These are phyloP conservation scores for Halophytophthora polymorphica DNA, from an alignment of 352 stramenopile genomes.

Conservation along the genomic window DNA sequence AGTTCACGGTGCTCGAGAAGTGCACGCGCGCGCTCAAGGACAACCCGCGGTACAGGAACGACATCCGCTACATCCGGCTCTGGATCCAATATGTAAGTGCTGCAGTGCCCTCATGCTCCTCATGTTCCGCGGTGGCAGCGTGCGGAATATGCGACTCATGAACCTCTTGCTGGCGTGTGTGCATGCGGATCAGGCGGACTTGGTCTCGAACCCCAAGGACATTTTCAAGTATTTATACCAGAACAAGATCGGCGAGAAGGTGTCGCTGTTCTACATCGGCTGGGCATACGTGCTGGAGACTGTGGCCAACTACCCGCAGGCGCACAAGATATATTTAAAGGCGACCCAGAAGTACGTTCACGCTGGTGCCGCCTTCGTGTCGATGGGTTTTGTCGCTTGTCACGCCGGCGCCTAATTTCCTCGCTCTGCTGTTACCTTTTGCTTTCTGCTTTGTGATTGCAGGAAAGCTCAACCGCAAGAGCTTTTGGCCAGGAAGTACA, in stretches of 20 bases:
- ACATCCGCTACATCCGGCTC: slow-evolving; percentile 76
- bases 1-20: slow-evolving; percentile 70
- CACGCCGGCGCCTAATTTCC: not conserved
- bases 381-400: not conserved
- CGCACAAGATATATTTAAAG: slow-evolving; percentile 86
- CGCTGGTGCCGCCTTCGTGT: too few relatives aligned
- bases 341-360: slow-evolving; percentile 77
- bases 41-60: slow-evolving; percentile 61
- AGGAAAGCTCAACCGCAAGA: slow-evolving; percentile 74
- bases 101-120: not conserved
- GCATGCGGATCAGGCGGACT: slow-evolving; percentile 52
- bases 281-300: slow-evolving; percentile 85
- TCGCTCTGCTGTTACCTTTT: slow-evolving; percentile 6
- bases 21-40: slow-evolving; percentile 72
- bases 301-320: slow-evolving; percentile 76
- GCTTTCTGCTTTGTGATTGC: slow-evolving; percentile 3
- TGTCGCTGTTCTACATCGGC: slow-evolving; percentile 84
- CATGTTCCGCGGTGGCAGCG: not conserved
- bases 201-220: slow-evolving; percentile 84
- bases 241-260: slow-evolving; percentile 80
- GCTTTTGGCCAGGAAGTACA: slow-evolving; percentile 69
- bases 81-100: slow-evolving; percentile 88
- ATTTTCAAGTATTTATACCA: slow-evolving; percentile 89
- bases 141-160: not conserved
- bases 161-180: slow-evolving; percentile 3